Base-by-base conservation (phyloP, 768 basidiomycete species). In the Tulasnella sp. region DNA sequence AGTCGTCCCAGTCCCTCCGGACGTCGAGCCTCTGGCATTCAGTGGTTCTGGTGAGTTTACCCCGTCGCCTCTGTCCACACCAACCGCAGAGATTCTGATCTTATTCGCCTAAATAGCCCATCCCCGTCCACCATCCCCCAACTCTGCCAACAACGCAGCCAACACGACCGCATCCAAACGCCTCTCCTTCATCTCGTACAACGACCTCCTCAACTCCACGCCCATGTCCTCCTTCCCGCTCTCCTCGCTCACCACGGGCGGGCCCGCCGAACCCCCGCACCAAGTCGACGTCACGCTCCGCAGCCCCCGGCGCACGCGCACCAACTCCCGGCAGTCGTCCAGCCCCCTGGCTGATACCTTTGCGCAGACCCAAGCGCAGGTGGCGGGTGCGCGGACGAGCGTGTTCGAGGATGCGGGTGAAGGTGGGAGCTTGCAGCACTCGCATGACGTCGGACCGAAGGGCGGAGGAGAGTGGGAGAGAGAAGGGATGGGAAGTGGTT, bases 121-220 rank as follows among this genome's bases (percentile, higher is more conserved):
- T 19, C 69, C 47, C 52, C 69, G 69, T 17, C 69, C 69, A 1
- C 69, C 71, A 2, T 72, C 64, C 19, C 71, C 71, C 36, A 47
- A 63, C 40, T 12, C 71, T 5, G 22, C 62, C 6, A 82, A 83
- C 9, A n/a, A n/a, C n/a, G n/a, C n/a, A n/a, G 84, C 87, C 5
- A 82, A 83, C 1, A 76, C 84, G 68, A 75, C 74, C 0, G 79
- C 83, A 2, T 81, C 82, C 35, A 92, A 94, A 76, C 89, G 92
- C 1, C 86, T 94, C 12, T 94, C 92, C 0, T 96, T 95, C 83
- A 86, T 95, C 80, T 91, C 92, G 3, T 95, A 95, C 79, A 86
- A 89, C 34, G 94, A 95, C 79, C 84, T 95, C 2, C 86, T 95
- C 47, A 82, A 89, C 0, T 90, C 89, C 0, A 87, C 91, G 0